Percentiles rank a stretch among this genome's conserved stretches.
These are phyloP conservation scores for Mayamaea pseudoterrestris DNA, from an alignment of 108 stramenopile genomes.

Conservation along the genomic window DNA sequence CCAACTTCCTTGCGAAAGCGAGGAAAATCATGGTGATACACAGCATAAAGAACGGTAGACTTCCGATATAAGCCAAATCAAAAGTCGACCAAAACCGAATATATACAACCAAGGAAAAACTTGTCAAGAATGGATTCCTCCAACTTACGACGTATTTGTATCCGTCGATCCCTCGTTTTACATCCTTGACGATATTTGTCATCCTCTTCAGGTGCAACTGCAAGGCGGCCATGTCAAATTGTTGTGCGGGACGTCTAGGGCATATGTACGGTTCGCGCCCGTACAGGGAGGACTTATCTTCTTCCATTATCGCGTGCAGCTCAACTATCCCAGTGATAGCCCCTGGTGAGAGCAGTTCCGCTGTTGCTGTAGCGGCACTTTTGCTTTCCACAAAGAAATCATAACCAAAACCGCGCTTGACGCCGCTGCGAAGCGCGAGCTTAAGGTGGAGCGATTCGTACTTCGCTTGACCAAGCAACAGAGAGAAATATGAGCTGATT, in stretches of 20 bases:
- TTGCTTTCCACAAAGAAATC: slow-evolving; percentile 43
- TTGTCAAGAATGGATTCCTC: slow-evolving; percentile 52
- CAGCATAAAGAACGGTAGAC: slow-evolving; percentile 32
- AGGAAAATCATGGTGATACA: slow-evolving; percentile 39
- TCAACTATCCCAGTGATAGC: slow-evolving; percentile 69
- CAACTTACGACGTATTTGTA: slow-evolving; percentile 59
- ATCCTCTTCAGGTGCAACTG: slow-evolving; percentile 65
- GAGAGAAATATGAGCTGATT: slow-evolving; percentile 25
- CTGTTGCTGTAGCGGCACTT: slow-evolving; percentile 5
- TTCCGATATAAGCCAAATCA: slow-evolving; percentile 31
- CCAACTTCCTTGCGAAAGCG: slow-evolving; percentile 17
- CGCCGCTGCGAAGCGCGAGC: slow-evolving; percentile 41
- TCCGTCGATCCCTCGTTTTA: slow-evolving; percentile 26
- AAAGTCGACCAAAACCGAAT: slow-evolving; percentile 17
- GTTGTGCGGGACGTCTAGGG: slow-evolving; percentile 39
- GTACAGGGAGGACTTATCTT: slow-evolving; percentile 40
- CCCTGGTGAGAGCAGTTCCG: slow-evolving; percentile 7
- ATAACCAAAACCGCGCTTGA: slow-evolving; percentile 48
- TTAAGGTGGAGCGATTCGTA: slow-evolving; percentile 22
- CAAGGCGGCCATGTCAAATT: slow-evolving; percentile 49
- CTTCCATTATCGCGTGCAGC: slow-evolving; percentile 44
- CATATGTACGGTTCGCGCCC: slow-evolving; percentile 34
- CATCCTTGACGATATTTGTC: slow-evolving; percentile 34
- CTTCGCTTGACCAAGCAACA: slow-evolving; percentile 6
- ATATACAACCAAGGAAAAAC: slow-evolving; percentile 24